These are phyloP conservation scores for Bisporella sp. DNA, from an alignment of 2,329 filamentous ascomycete genomes.

Conservation along the genomic window DNA sequence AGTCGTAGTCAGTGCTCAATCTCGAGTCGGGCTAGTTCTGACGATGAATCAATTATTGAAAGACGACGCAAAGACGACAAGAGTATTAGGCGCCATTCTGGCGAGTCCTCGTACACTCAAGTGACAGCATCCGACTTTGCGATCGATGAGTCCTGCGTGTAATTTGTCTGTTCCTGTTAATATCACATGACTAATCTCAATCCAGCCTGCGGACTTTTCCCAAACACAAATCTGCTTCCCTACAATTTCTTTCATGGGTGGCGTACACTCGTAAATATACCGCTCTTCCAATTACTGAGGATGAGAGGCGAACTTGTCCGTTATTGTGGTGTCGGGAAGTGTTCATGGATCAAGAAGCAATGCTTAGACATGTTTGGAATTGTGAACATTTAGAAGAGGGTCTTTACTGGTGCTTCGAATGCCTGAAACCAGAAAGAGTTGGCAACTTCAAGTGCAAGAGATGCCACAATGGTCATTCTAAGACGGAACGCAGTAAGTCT, in stretches of 20 bases:
- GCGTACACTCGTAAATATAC: slow-evolving; percentile 22
- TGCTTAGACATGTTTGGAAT: slow-evolving; percentile 23
- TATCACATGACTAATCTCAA: slow-evolving; percentile 1
- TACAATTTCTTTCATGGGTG: slow-evolving; percentile 22
- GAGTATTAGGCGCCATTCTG: too few species aligned
- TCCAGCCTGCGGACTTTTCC: slow-evolving; percentile 19
- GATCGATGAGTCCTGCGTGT: slow-evolving; percentile 23
- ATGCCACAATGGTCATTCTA: slow-evolving; percentile 18
- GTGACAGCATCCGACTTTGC: slow-evolving; percentile 9
- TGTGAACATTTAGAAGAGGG: slow-evolving; percentile 21
- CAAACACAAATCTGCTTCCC: slow-evolving; percentile 21
- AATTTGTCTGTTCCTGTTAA: slow-evolving; percentile 5
- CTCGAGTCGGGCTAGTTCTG: too few species aligned
- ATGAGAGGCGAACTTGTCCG: slow-evolving; percentile 20
- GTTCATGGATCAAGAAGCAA: slow-evolving; percentile 18
- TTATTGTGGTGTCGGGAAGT: slow-evolving; percentile 18
- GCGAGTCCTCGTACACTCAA: not conserved
- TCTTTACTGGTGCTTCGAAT: slow-evolving; percentile 23
- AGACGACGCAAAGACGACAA: too few species aligned
- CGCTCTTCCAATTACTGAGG: slow-evolving; percentile 19
- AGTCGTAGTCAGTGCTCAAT: too few species aligned
- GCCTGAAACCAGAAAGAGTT: slow-evolving; percentile 18
- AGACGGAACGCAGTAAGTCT: slow-evolving; percentile 11
- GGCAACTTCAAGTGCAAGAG: slow-evolving; percentile 19
- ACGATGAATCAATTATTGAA: too few species aligned